phyloP scores from a whole-genome alignment of 1,284 basidiomycete genomes.

The Leccinum griseonigrum region DNA sequence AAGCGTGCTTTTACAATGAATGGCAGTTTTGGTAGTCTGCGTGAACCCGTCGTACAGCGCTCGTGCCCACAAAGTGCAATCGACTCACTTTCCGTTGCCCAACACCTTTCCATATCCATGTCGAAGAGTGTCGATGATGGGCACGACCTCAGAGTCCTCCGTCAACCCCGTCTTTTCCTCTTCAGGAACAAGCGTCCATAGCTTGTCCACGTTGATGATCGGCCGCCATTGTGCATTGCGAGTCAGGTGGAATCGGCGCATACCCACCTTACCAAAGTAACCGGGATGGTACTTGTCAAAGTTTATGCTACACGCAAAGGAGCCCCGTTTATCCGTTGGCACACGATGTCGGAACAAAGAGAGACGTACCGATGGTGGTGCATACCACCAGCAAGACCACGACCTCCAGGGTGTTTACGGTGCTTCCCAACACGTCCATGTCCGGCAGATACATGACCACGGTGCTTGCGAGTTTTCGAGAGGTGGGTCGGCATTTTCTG shows the following conservation, averaged over 20 bases:
- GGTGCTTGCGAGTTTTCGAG: constrained; percentile 97
- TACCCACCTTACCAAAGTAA: constrained; percentile 99
- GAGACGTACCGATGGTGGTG: constrained; percentile 93
- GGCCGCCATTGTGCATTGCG: constrained; percentile 91
- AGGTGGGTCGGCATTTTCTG: constrained; percentile 90
- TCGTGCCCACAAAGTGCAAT: neutral
- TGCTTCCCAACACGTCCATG: constrained; percentile 99
- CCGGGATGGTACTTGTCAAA: constrained; percentile 96
- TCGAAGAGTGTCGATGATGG: constrained; percentile 86
- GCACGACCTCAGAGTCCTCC: constrained; percentile 74
- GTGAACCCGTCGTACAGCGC: constrained; percentile 2
- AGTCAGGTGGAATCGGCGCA: constrained; percentile 97
- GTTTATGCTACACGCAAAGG: constrained; percentile 57
- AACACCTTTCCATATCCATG: constrained; percentile 92
- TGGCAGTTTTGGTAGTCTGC: constrained; percentile 74
- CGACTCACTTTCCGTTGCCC: constrained; percentile 78
- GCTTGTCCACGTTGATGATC: constrained; percentile 96
- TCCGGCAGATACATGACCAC: constrained; percentile 98
- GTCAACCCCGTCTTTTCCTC: constrained; percentile 74
- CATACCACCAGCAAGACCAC: constrained; percentile 99
- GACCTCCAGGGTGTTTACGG: constrained; percentile 99
- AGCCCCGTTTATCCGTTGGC: neutral
- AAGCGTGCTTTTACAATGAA: constrained; percentile 97
- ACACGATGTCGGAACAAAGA: neutral
- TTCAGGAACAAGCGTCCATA: constrained; percentile 77